These are phyloP conservation scores for Laetiporus sulphureus DNA, from an alignment of 1,284 basidiomycete species.

Conservation along the genomic window DNA sequence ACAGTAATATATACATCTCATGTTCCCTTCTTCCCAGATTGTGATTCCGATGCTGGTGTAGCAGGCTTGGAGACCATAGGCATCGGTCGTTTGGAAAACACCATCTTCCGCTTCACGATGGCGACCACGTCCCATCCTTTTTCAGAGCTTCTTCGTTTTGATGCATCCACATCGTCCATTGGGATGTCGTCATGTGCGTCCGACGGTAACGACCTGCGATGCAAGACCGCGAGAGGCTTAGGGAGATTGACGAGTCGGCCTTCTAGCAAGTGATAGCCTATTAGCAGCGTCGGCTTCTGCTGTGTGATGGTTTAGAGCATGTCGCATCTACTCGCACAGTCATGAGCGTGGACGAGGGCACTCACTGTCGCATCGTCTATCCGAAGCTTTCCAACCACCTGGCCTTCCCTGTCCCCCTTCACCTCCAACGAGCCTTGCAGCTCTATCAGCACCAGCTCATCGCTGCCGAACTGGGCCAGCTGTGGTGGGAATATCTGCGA, in stretches of 20 bases:
- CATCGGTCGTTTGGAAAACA: conserved; percentile 74
- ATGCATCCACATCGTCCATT: conserved; percentile 28
- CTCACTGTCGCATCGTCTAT: conserved; percentile 29
- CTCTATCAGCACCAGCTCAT: conserved; percentile 68
- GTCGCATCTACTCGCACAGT: neutral
- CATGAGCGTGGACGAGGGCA: neutral
- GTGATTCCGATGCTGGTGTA: neutral
- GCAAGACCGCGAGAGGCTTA: conserved; percentile 73
- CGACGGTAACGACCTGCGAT: conserved; percentile 21
- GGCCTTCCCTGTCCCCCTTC: conserved; percentile 50
- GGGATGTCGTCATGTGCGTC: conserved; percentile 7
- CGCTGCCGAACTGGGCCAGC: conserved; percentile 59
- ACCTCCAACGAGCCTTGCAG: conserved; percentile 69
- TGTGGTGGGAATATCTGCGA: conserved; percentile 44
- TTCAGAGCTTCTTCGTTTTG: conserved; percentile 7
- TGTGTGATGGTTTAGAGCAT: conserved; percentile 21
- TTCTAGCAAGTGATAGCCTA: conserved; percentile 87
- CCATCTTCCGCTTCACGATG: conserved; percentile 70
- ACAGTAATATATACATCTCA: too few species aligned
- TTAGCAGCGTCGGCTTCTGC: conserved; percentile 73
- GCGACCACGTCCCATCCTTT: conserved; percentile 42
- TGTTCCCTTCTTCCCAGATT: neutral
- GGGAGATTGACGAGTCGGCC: conserved; percentile 74
- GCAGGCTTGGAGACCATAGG: conserved; percentile 53
- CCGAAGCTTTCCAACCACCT: conserved; percentile 56